Evolutionary conservation across 208 protist species (phyloP).

Genomic region (Acanthamoeba polyphaga): DNA sequence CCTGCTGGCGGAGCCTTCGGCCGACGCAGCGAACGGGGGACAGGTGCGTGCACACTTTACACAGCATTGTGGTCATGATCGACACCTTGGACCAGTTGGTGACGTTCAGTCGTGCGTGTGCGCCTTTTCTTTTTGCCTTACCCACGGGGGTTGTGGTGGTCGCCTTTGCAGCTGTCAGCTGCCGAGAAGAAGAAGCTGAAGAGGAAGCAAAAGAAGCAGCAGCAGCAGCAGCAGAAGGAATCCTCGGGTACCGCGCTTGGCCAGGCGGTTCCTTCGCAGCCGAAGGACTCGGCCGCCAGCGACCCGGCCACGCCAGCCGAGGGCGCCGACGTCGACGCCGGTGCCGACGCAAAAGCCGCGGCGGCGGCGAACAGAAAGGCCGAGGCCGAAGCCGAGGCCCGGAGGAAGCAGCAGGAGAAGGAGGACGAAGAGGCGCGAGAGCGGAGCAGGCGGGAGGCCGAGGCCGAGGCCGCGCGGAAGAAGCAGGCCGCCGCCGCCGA

Average conservation of each 20-base stretch:
- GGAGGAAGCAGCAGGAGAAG: background rate
- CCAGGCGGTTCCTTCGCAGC: background rate
- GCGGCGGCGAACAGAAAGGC: background rate
- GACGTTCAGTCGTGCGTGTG: too few species aligned
- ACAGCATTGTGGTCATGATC: too few species aligned
- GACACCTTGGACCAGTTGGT: too few species aligned
- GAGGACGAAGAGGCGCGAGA: background rate
- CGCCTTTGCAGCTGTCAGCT: background rate
- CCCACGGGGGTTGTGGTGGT: too few species aligned
- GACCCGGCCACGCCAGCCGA: background rate
- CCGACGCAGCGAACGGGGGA: background rate
- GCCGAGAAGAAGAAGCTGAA: conserved; percentile 25
- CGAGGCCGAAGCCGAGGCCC: background rate
- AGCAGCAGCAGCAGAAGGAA: conserved; percentile 14
- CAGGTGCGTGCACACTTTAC: background rate
- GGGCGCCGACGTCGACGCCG: background rate
- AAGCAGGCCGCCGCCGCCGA: background rate
- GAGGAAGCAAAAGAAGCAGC: conserved; percentile 11
- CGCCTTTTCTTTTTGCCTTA: too few species aligned
- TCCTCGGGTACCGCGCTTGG: background rate
- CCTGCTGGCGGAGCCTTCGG: background rate
- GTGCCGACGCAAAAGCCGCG: background rate
- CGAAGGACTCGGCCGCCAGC: too few species aligned
- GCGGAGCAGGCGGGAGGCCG: background rate
- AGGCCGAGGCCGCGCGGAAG: background rate